Evolutionary conservation across 495 filamentous ascomycete genomes (phyloP).

Genomic region (Neurospora tetraspora): DNA sequence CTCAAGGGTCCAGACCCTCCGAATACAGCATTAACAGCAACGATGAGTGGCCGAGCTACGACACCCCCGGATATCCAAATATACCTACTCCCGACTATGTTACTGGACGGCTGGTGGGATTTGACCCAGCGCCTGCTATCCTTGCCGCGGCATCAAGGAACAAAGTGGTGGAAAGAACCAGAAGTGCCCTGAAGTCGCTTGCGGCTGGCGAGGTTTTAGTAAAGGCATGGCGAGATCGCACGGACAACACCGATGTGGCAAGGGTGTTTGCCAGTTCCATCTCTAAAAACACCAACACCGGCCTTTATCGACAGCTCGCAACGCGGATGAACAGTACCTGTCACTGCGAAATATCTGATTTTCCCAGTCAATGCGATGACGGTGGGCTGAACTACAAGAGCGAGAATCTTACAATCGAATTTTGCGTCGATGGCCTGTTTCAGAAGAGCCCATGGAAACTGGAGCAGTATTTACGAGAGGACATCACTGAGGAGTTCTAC

Average conservation of each 20-base stretch:
- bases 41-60: neutral
- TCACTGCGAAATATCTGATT: neutral
- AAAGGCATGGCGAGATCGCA: neutral
- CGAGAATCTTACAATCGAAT: neutral
- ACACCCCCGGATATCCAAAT: neutral
- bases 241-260: neutral
- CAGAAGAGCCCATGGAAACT: neutral
- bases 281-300: neutral
- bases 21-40: neutral
- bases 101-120: neutral
- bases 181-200: neutral
- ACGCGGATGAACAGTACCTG: conserved; percentile 2
- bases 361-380: neutral
- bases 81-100: neutral
- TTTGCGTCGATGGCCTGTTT: neutral
- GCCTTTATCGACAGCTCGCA: neutral
- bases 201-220: neutral
- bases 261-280: neutral
- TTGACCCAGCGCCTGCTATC: neutral
- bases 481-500: neutral
- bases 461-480: neutral
- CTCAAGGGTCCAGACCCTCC: neutral
- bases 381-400: neutral
- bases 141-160: neutral
- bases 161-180: neutral